Percentiles rank a stretch among this genome's conserved stretches.
Conservation (phyloP, 2,329 filamentous ascomycete genomes). For the Magnaporthiopsis rhizophila region DNA sequence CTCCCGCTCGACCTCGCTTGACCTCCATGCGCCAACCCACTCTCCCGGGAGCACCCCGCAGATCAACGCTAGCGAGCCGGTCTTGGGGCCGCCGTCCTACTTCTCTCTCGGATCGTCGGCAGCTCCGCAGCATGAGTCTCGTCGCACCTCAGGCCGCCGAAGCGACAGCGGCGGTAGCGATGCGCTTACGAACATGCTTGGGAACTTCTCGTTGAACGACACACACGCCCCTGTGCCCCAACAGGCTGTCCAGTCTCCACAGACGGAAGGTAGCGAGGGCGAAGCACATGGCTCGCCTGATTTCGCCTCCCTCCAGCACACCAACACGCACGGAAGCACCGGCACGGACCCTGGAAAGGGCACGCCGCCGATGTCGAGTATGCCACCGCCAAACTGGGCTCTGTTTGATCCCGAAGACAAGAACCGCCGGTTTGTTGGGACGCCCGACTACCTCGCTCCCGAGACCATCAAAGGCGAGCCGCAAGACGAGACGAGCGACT, state of each 20-base stretch:
- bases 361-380: slow-evolving; percentile 55
- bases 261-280: slow-evolving; percentile 68
- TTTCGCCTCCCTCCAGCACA: slow-evolving; percentile 54
- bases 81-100: slow-evolving; percentile 78
- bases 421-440: slow-evolving; percentile 88
- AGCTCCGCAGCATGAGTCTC: slow-evolving; percentile 44
- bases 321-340: slow-evolving; percentile 10
- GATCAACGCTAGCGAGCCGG: slow-evolving; percentile 69
- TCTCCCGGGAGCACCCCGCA: slow-evolving; percentile 82
- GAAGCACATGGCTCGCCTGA: slow-evolving; percentile 67
- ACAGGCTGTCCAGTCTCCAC: slow-evolving; percentile 47
- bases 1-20: slow-evolving; percentile 88
- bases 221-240: slow-evolving; percentile 30
- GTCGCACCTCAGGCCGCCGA: slow-evolving; percentile 69
- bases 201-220: slow-evolving; percentile 68
- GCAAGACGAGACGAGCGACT: slow-evolving; percentile 97
- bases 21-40: slow-evolving; percentile 59
- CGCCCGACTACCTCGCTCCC: slow-evolving; percentile 91
- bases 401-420: slow-evolving; percentile 93
- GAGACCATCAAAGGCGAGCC: slow-evolving; percentile 94
- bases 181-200: slow-evolving; percentile 72
- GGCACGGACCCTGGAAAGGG: slow-evolving; percentile 42
- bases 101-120: slow-evolving; percentile 61
- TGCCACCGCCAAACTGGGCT: slow-evolving; percentile 85
- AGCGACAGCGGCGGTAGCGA: slow-evolving; percentile 94